Percentiles rank a stretch among this genome's conserved stretches.
These are phyloP conservation scores for Besnoitia besnoiti DNA, from an alignment of 169 alveolate genomes.

Conservation along the genomic window DNA sequence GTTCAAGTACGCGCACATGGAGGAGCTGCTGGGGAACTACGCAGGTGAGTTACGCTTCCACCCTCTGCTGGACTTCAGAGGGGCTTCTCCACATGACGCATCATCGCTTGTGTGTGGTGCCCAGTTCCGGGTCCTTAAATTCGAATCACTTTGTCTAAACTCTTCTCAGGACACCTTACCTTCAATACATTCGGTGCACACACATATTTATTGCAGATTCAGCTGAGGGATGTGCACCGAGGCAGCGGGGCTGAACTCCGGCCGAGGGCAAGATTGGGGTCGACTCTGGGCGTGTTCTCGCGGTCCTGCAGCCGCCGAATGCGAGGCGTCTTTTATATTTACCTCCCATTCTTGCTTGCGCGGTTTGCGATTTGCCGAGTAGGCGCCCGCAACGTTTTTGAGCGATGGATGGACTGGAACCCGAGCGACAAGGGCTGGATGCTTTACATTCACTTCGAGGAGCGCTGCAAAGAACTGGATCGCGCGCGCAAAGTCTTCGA, in stretches of 20 bases:
- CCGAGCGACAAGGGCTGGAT: constrained; percentile 96
- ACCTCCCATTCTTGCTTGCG: background rate
- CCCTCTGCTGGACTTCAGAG: too few relatives aligned
- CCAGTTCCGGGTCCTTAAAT: too few relatives aligned
- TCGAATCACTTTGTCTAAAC: too few relatives aligned
- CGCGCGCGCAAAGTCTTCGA: constrained; percentile 92
- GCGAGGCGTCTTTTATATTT: background rate
- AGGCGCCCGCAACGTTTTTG: constrained; percentile 55
- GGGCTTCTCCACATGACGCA: too few relatives aligned
- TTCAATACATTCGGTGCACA: too few relatives aligned
- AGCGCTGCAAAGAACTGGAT: constrained; percentile 95
- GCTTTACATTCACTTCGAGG: constrained; percentile 95
- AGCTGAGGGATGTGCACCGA: too few relatives aligned
- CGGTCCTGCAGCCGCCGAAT: too few relatives aligned
- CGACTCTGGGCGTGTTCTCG: background rate
- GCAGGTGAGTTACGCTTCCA: constrained; percentile 91
- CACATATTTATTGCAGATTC: too few relatives aligned
- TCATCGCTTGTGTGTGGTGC: too few relatives aligned
- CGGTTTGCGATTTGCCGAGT: background rate
- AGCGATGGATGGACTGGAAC: constrained; percentile 97
- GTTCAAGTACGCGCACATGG: constrained; percentile 98
- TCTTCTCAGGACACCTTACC: too few relatives aligned
- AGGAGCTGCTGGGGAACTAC: constrained; percentile 96
- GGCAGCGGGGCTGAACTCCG: too few relatives aligned
- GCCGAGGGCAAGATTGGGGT: background rate